Percentiles rank a stretch among this genome's conserved stretches.
phyloP scores from a whole-genome alignment of 176 grass and related monocot genomes.

The Triticum monococcum region DNA sequence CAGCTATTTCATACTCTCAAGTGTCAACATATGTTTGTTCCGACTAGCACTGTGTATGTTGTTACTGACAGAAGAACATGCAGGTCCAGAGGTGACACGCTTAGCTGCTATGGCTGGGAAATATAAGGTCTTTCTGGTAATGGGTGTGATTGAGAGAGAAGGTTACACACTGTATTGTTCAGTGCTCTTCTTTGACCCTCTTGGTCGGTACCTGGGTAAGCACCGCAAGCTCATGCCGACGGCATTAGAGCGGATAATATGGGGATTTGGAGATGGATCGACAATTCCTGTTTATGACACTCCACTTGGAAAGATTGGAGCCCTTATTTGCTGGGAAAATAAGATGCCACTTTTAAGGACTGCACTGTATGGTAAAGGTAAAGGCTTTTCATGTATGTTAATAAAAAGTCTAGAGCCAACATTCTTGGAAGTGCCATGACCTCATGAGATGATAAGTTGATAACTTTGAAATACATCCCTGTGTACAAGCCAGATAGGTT shows the following conservation, averaged over 20 bases:
- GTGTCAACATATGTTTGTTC: not conserved
- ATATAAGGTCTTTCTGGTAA: slow-evolving; percentile 90
- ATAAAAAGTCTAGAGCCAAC: not conserved
- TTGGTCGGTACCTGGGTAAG: slow-evolving; percentile 80
- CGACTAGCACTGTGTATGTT: not conserved
- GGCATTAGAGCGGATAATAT: slow-evolving; percentile 77
- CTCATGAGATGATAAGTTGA: not conserved
- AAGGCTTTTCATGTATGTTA: not conserved
- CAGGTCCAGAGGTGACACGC: slow-evolving; percentile 85
- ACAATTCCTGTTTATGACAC: slow-evolving; percentile 96
- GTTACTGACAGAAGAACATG: slow-evolving; percentile 10
- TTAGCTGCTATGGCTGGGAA: slow-evolving; percentile 82
- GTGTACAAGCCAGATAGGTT: not conserved
- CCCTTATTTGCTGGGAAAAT: slow-evolving; percentile 97
- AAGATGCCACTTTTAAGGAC: slow-evolving; percentile 91
- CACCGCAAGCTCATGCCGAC: slow-evolving; percentile 95
- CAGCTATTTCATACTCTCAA: not conserved
- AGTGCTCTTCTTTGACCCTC: slow-evolving; percentile 85
- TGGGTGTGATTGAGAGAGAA: slow-evolving; percentile 92
- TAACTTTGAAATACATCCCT: not conserved
- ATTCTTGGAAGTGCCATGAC: not conserved
- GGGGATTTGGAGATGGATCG: slow-evolving; percentile 92
- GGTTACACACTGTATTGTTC: slow-evolving; percentile 88
- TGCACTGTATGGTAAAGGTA: slow-evolving; percentile 92
- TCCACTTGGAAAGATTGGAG: slow-evolving; percentile 86